These are phyloP conservation scores for Sporisorium reilianum DNA, from an alignment of 1,284 basidiomycete species.

Conservation along the genomic window DNA sequence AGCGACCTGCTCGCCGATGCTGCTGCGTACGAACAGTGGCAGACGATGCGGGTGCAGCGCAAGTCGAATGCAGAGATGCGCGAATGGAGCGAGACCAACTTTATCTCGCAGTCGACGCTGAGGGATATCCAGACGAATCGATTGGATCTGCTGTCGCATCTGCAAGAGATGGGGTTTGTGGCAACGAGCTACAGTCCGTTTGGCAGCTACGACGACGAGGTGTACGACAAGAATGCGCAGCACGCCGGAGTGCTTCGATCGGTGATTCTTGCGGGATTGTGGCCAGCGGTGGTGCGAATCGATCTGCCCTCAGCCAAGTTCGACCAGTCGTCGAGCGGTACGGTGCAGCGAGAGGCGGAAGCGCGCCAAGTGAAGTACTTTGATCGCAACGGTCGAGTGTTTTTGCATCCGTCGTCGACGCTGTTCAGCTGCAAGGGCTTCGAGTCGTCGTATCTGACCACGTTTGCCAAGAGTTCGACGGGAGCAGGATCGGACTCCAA, in stretches of 20 bases:
- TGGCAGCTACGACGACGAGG: constrained; percentile 68
- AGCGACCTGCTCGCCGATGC: constrained; percentile 89
- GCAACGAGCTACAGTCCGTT: constrained; percentile 61
- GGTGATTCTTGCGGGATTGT: constrained; percentile 68
- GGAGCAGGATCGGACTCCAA: constrained; percentile 72
- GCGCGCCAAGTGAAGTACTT: constrained; percentile 62
- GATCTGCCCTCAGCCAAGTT: constrained; percentile 59
- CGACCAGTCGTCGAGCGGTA: constrained; percentile 60
- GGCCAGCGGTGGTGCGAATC: constrained; percentile 72
- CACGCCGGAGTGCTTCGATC: constrained; percentile 55
- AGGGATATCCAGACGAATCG: constrained; percentile 86
- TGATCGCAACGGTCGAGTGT: constrained; percentile 74
- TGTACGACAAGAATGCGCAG: constrained; percentile 48
- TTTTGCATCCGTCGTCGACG: constrained; percentile 86
- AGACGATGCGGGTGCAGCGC: constrained; percentile 73
- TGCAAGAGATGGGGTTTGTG: constrained; percentile 81
- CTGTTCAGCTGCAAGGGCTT: constrained; percentile 79
- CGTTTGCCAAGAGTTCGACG: constrained; percentile 84
- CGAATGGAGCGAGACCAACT: constrained; percentile 87
- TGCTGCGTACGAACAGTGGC: constrained; percentile 80
- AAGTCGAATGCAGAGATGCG: constrained; percentile 73
- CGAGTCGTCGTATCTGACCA: constrained; percentile 82
- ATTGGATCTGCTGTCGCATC: constrained; percentile 80
- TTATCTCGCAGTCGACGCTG: constrained; percentile 80
- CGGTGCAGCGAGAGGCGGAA: constrained; percentile 60